These are phyloP conservation scores for Chlamydomonas sp. DNA, from an alignment of 139 green algal genomes.

Conservation along the genomic window DNA sequence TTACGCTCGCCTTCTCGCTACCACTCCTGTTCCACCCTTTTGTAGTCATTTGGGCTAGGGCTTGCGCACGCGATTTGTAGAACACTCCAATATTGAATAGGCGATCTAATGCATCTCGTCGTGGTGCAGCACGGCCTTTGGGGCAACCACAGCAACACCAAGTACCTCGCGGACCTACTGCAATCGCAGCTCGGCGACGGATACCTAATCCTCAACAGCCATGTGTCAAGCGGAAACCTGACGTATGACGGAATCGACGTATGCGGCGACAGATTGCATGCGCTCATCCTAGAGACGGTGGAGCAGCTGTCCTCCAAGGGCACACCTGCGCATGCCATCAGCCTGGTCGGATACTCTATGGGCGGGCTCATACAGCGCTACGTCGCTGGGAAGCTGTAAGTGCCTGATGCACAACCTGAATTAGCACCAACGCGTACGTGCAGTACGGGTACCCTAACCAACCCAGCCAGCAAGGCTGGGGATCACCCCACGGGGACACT, in stretches of 20 bases:
- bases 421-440: too few species aligned
- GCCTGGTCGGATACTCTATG: conserved; percentile 47
- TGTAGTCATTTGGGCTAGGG: too few species aligned
- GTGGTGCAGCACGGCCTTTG: conserved; percentile 23
- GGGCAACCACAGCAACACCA: conserved; percentile 6
- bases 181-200: background rate
- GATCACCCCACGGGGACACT: too few species aligned
- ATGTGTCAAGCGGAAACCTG: conserved; percentile 4
- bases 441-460: too few species aligned
- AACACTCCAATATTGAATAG: background rate
- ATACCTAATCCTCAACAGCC: conserved; percentile 9
- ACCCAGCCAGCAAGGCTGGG: too few species aligned
- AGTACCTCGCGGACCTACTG: background rate
- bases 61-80: too few species aligned
- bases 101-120: conserved; percentile 1
- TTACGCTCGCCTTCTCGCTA: too few species aligned
- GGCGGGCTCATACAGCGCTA: conserved; percentile 48
- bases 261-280: conserved; percentile 32
- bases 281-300: background rate
- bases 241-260: conserved; percentile 51
- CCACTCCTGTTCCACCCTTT: too few species aligned
- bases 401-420: too few species aligned
- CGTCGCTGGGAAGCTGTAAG: conserved; percentile 35
- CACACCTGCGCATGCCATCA: background rate
- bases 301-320: background rate